Evolutionary conservation across 306 rosid species (phyloP).

Genomic region (Dalbergia cochinchinensis): DNA sequence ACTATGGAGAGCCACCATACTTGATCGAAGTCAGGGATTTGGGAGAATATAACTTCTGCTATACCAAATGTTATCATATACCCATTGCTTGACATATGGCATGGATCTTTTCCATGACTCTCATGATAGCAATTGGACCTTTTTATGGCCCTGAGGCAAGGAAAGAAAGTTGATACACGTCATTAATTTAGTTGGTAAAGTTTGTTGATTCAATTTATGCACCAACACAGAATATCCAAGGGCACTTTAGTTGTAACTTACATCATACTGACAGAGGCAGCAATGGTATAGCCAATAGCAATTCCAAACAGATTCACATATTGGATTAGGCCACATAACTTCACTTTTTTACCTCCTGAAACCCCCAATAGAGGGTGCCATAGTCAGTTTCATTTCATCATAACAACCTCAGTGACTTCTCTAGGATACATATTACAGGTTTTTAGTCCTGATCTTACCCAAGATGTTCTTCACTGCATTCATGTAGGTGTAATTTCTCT

Average conservation of each 20-base stretch:
- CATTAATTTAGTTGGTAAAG: neutral
- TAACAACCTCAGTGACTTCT: neutral
- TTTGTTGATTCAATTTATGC: neutral
- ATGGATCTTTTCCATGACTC: conserved; percentile 79
- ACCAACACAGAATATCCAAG: conserved; percentile 4
- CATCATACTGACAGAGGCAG: conserved; percentile 92
- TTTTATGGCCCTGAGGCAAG: conserved; percentile 65
- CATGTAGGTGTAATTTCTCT: conserved; percentile 84
- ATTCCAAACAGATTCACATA: conserved; percentile 73
- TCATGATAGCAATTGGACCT: conserved; percentile 78
- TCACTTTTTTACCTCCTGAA: conserved; percentile 72
- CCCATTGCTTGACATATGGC: conserved; percentile 81
- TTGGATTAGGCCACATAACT: conserved; percentile 71
- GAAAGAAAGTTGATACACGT: neutral
- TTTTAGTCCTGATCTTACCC: conserved; percentile 46
- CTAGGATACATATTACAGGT: neutral
- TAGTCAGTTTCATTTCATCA: conserved; percentile 4
- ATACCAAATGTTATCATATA: conserved; percentile 79
- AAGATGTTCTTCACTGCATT: conserved; percentile 78
- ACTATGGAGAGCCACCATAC: conserved; percentile 85
- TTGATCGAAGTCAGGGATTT: conserved; percentile 78
- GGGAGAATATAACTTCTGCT: conserved; percentile 71
- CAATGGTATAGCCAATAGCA: conserved; percentile 79
- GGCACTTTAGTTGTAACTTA: conserved; percentile 47
- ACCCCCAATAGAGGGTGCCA: conserved; percentile 25